These are phyloP conservation scores for Clarireedia paspali DNA, from an alignment of 2,329 filamentous ascomycete species.

Conservation along the genomic window DNA sequence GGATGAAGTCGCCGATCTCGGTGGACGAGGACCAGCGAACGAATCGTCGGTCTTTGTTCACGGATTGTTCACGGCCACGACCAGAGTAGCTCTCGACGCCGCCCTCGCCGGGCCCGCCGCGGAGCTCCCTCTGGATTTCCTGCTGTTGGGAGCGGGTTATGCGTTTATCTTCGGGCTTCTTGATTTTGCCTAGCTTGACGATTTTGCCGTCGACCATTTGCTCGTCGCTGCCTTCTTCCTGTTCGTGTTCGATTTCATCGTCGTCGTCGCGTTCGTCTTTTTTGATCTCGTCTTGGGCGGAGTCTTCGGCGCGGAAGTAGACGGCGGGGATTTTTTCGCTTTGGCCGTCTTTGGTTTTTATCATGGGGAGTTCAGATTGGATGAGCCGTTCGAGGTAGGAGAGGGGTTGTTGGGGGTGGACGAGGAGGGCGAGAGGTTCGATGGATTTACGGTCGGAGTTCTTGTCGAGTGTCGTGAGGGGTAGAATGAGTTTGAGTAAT, in stretches of 20 bases:
- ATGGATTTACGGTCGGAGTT: slow-evolving; percentile 58
- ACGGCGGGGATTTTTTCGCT: slow-evolving; percentile 62
- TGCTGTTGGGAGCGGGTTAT: slow-evolving; percentile 26
- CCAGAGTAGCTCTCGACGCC: slow-evolving; percentile 66
- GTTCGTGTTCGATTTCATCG: slow-evolving; percentile 23
- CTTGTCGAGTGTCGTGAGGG: slow-evolving; percentile 45
- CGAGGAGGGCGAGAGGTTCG: slow-evolving; percentile 76
- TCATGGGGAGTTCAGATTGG: slow-evolving; percentile 71
- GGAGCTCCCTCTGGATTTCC: slow-evolving; percentile 35
- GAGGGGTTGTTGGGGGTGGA: slow-evolving; percentile 85
- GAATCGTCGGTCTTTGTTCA: slow-evolving; percentile 43
- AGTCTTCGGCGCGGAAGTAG: slow-evolving; percentile 73
- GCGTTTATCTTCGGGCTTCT: slow-evolving; percentile 15
- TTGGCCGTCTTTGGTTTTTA: slow-evolving; percentile 50
- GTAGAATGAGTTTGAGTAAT: slow-evolving; percentile 12
- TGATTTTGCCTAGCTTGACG: slow-evolving; percentile 31
- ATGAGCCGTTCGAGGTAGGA: slow-evolving; percentile 86
- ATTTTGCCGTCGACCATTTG: slow-evolving; percentile 40
- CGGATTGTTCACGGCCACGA: slow-evolving; percentile 42
- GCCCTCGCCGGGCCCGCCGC: slow-evolving; percentile 43
- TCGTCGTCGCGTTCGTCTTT: slow-evolving; percentile 31
- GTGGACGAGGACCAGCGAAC: slow-evolving; percentile 85
- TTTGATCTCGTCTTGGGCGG: slow-evolving; percentile 48
- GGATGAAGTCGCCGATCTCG: slow-evolving; percentile 89
- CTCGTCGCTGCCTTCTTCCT: slow-evolving; percentile 38